Base-by-base conservation (phyloP, 441 rosid species). In the Francoa sonchifolia region DNA sequence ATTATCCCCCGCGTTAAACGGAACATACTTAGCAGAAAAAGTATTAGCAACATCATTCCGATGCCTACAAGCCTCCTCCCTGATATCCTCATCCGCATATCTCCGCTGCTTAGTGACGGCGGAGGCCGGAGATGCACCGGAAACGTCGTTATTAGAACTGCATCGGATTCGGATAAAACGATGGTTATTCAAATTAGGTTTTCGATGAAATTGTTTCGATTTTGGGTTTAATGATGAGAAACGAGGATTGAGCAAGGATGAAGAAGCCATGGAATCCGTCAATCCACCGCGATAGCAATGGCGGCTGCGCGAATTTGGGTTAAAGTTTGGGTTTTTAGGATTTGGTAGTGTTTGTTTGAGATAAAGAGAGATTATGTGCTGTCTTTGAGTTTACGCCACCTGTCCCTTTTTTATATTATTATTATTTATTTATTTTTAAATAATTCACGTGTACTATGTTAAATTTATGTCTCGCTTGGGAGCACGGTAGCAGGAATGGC, bases 21-120 rank as follows among this genome's bases (percentile, higher is more conserved):
- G 83, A 16, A 79, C 80, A 46, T 75, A 79, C 40, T 57, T 72
- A 28, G 88, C 80, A 20, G 78, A 63, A 26, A 75, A 71, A 0
- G 74, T 52, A 52, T 56, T 68, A 4, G 51, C 49, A 25, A 54
- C 33, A 8, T 46, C 29, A 31, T 68, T 60, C 21, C 69, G 72
- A 8, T 63, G 58, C 16, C 77, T 74, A 30, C 79, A 66, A 5
- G 80, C 82, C 59, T 78, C 82, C 21, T 75, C 76, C 4, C 77
- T 63, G 39, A 75, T 73, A 52, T 65, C 70, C 58, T 66, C 65
- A 11, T 73, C 72, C n/a, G 63, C 65, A 2, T 57, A 59, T 6
- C 75, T 72, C 17, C 68, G 67, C 31, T 61, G 49, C 58, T 69
- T 73, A 28, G 54, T 34, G 22, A 18, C 26, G 0, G 54, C 30